Evolutionary conservation across 768 basidiomycete genomes (phyloP), one percentile per base, ranked within the genome.

Genomic region (Trametes elegans): DNA sequence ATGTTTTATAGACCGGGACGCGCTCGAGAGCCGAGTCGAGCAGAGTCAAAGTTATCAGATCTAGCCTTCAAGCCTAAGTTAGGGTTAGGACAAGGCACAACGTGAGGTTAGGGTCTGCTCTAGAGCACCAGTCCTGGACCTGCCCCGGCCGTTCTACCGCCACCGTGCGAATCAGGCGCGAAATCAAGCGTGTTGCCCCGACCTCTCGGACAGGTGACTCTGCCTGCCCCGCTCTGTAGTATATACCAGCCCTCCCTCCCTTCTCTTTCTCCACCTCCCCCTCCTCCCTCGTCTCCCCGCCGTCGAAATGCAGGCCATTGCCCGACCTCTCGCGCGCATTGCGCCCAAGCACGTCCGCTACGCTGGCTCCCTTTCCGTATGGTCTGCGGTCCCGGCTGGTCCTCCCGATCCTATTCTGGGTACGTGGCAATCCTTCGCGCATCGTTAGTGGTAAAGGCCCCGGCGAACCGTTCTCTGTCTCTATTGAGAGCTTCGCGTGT

Each of bases 361-460:
- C 48, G 58, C 63, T 64, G 71, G 78, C 45, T 64, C 79, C 65
- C 55, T 85, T 53, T 93, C 90, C 11, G 82, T 81, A 19, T 96
- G 93, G 93, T 80, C 87, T 44, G 72, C 79, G 55, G 91, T 96
- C 54, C 82, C 85, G 44, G 87, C 89, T 24, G 93, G 93, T 26
- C 93, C 93, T 59, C 93, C 93, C 23, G 93, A 96, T 70, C 84
- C 93, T 46, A 96, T 96, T 75, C 86, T 96, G 52, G 93, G 92
- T 92, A 49, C 52, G 78, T 69, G 53, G 52, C 59, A 26, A 45
- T 53, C 55, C 49, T 23, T 53, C 38, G 1, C 27, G 55, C 36
- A 36, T 23, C 31, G 35, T 49, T 43, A 56, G 35, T 34, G 49
- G 38, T 53, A 47, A 34, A 47, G 41, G 44, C 26, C 42, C 40